Evolutionary conservation across 1,139 yeast species (phyloP).

Genomic region (Neolecta irregularis): DNA sequence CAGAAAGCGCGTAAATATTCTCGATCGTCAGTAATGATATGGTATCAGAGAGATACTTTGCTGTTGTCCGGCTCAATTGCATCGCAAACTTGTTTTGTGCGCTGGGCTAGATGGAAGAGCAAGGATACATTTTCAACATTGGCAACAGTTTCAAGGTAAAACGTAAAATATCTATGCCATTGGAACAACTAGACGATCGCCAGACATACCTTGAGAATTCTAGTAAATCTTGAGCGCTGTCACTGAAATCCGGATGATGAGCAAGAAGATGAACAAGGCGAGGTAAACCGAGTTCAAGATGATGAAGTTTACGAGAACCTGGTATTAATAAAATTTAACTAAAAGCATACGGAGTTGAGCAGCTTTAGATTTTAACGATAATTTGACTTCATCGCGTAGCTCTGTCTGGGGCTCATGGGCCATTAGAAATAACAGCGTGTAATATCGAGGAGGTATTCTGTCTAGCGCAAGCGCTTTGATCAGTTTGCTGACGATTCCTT

Average conservation of each 20-base stretch:
- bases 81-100: slow-evolving; percentile 69
- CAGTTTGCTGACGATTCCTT: slow-evolving; percentile 35
- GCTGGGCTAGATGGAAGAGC: slow-evolving; percentile 58
- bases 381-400: slow-evolving; percentile 37
- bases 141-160: slow-evolving; percentile 46
- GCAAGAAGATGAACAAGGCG: slow-evolving; percentile 56
- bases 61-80: slow-evolving; percentile 18
- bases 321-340: not conserved
- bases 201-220: slow-evolving; percentile 16
- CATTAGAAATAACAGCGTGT: slow-evolving; percentile 52
- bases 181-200: not conserved
- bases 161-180: slow-evolving; percentile 33
- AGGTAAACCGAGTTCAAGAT: slow-evolving; percentile 49
- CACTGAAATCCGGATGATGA: slow-evolving; percentile 51
- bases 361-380: slow-evolving; percentile 60
- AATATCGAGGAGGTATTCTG: slow-evolving; percentile 45
- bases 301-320: slow-evolving; percentile 32
- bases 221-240: slow-evolving; percentile 18
- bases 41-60: slow-evolving; percentile 7
- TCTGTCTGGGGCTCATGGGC: slow-evolving; percentile 56
- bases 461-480: slow-evolving; percentile 39
- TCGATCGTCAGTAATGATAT: slow-evolving; percentile 14
- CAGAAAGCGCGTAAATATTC: slow-evolving; percentile 52
- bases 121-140: slow-evolving; percentile 55
- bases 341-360: slow-evolving; percentile 17